Base-by-base conservation (phyloP, 176 grass and related monocot genomes). In the Musa troglodytarum region DNA sequence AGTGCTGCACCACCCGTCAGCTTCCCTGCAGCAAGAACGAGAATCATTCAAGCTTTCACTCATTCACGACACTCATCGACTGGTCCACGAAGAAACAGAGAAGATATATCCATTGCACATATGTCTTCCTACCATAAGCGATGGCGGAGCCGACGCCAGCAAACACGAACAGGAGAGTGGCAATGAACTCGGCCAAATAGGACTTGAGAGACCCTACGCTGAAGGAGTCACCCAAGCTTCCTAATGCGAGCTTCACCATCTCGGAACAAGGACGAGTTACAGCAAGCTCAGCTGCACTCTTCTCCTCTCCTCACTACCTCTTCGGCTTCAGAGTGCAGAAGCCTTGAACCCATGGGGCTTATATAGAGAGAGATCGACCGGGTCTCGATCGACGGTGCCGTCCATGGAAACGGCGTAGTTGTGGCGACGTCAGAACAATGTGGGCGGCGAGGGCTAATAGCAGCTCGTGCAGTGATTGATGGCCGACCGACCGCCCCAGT, bases 131-230 rank as follows among this genome's bases (percentile, higher is more conserved):
- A 86, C 84, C 74, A 56, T 81, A 77, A 54, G 84, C 73, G 43
- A 86, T 74, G 29, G 84, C 79, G 61, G 84, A 86, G 22, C 84
- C 84, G 20, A 86, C 84, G 25, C 79, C 84, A 51, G 79, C 75
- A 12, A 86, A 86, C 29, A 86, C 74, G 20, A 86, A 86, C 54
- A 86, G 78, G 58, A 86, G 67, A 0, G 84, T 86, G 23, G 84
- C 64, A 65, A 82, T 78, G 79, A 86, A 86, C 75, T 86, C 84
- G 67, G 79, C 79, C 2, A 86, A 10, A 63, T 86, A 86, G 23
- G 84, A 55, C 68, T 72, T 81, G 26, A 86, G 58, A 0, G 84
- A 82, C 2, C 17, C 65, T 19, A 10, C 63, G 50, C 83, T 80
- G 26, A 85, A 80, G 9, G 83, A 85, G 77, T 85, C 77, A 8